Percentiles rank a stretch among this genome's conserved stretches.
These are phyloP conservation scores for Phaeoacremonium minimum DNA, from an alignment of 2,329 filamentous ascomycete genomes.

Conservation along the genomic window DNA sequence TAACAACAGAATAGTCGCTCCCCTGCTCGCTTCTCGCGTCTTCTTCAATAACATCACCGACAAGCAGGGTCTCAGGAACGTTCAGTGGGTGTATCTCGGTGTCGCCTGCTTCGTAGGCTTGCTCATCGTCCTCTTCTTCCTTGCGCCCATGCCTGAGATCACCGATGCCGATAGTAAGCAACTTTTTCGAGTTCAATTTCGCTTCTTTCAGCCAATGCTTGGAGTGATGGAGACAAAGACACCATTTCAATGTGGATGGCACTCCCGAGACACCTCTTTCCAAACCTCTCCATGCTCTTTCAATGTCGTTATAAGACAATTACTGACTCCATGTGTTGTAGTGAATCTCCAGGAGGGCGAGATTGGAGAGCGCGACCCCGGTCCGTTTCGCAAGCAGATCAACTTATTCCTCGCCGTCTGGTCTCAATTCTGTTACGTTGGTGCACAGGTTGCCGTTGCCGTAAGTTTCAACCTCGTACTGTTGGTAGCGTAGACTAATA, in stretches of 20 bases:
- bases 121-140: slow-evolving; percentile 54
- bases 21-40: slow-evolving; percentile 54
- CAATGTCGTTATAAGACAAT: too few species aligned
- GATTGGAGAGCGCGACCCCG: slow-evolving; percentile 34
- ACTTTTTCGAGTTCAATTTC: too few species aligned
- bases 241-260: too few species aligned
- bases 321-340: too few species aligned
- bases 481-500: slow-evolving; percentile 12
- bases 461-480: slow-evolving; percentile 29
- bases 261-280: too few species aligned
- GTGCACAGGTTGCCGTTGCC: slow-evolving; percentile 51
- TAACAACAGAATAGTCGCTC: slow-evolving; percentile 33
- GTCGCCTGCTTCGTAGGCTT: slow-evolving; percentile 56
- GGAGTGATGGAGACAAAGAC: too few species aligned
- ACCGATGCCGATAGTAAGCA: slow-evolving; percentile 63
- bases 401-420: slow-evolving; percentile 57
- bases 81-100: slow-evolving; percentile 62
- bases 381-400: slow-evolving; percentile 53
- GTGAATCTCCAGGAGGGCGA: slow-evolving; percentile 38
- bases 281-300: too few species aligned
- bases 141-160: slow-evolving; percentile 45
- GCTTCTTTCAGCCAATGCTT: too few species aligned
- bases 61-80: slow-evolving; percentile 46
- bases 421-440: slow-evolving; percentile 61
- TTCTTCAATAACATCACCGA: slow-evolving; percentile 54